Evolutionary conservation across 2,329 filamentous ascomycete genomes (phyloP).

Genomic region (Pseudocercospora vitis): DNA sequence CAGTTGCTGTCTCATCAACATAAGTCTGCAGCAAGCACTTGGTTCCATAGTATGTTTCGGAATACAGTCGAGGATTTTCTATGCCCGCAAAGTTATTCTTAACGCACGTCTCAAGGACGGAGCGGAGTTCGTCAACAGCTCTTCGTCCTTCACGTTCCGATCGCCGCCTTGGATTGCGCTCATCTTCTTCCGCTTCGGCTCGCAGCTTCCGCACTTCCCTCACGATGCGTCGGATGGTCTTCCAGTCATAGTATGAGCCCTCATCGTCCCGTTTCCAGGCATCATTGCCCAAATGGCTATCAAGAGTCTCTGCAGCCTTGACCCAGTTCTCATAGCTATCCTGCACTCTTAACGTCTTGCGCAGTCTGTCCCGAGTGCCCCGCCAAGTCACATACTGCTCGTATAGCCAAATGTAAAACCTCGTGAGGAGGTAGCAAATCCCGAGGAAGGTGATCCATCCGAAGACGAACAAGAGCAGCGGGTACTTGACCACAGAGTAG

Average conservation of each 20-base stretch:
- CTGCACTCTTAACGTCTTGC: conserved; percentile 69
- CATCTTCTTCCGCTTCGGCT: conserved; percentile 55
- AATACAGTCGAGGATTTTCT: conserved; percentile 92
- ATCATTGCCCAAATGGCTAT: conserved; percentile 76
- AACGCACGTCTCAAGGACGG: conserved; percentile 81
- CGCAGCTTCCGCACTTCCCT: conserved; percentile 70
- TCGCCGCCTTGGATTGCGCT: conserved; percentile 40
- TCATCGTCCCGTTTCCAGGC: conserved; percentile 74
- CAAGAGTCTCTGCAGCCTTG: conserved; percentile 72
- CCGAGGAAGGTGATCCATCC: conserved; percentile 77
- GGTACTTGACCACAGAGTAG: conserved; percentile 89
- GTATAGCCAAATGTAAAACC: conserved; percentile 92
- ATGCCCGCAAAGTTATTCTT: conserved; percentile 98
- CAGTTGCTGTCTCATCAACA: conserved; percentile 75
- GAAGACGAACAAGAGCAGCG: conserved; percentile 75
- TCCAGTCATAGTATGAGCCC: conserved; percentile 80
- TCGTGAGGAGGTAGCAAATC: conserved; percentile 73
- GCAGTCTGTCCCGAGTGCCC: conserved; percentile 70
- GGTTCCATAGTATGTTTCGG: conserved; percentile 96
- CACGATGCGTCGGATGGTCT: conserved; percentile 75
- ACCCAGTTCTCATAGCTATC: conserved; percentile 83
- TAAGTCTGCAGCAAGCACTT: conserved; percentile 91
- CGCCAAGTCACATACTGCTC: conserved; percentile 91
- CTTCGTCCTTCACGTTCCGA: conserved; percentile 40
- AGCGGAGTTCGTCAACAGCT: conserved; percentile 72